A percentile compares a stretch with the other conserved stretches of the same genome.
Conservation (phyloP, 495 filamentous ascomycete genomes). For the Aspergillus taichungensis region DNA sequence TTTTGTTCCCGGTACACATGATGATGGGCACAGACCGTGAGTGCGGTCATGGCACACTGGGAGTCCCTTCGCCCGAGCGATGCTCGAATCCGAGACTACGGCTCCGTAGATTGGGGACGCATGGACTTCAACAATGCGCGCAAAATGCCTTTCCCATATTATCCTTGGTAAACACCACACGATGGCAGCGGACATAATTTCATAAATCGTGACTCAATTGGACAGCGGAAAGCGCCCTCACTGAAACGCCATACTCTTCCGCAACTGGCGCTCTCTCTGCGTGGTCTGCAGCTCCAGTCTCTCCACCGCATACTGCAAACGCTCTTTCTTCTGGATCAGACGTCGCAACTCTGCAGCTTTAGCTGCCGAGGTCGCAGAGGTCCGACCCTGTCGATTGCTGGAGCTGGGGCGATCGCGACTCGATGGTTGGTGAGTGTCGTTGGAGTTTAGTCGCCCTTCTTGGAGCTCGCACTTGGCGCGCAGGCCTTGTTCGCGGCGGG, state of each 20-base stretch:
- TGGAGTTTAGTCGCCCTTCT: conserved; percentile 52
- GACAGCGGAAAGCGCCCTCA: conserved; percentile 10
- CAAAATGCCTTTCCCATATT: too few relatives aligned
- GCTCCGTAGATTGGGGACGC: too few relatives aligned
- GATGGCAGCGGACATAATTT: not conserved
- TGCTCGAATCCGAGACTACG: too few relatives aligned
- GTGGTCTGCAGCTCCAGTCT: conserved; percentile 57
- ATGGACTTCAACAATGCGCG: too few relatives aligned
- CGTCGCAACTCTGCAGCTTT: conserved; percentile 55
- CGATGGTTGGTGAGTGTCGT: conserved; percentile 21
- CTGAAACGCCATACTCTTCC: conserved; percentile 65
- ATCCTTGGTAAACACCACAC: not conserved
- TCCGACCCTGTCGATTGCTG: conserved; percentile 20
- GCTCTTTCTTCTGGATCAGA: conserved; percentile 65
- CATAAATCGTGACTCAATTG: not conserved
- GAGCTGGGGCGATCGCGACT: conserved; percentile 13
- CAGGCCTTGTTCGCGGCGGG: conserved; percentile 59
- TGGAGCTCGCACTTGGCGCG: conserved; percentile 62
- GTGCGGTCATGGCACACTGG: too few relatives aligned
- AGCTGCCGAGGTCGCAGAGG: conserved; percentile 26
- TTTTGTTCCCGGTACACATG: too few relatives aligned
- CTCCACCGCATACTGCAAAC: conserved; percentile 68
- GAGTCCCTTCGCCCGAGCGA: too few relatives aligned
- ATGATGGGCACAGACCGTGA: too few relatives aligned
- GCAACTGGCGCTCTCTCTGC: conserved; percentile 63